A percentile compares a stretch with the other conserved stretches of the same genome.
Evolutionary conservation across 179 eudicot species (phyloP).

Genomic region (Heliamphora pulchella): DNA sequence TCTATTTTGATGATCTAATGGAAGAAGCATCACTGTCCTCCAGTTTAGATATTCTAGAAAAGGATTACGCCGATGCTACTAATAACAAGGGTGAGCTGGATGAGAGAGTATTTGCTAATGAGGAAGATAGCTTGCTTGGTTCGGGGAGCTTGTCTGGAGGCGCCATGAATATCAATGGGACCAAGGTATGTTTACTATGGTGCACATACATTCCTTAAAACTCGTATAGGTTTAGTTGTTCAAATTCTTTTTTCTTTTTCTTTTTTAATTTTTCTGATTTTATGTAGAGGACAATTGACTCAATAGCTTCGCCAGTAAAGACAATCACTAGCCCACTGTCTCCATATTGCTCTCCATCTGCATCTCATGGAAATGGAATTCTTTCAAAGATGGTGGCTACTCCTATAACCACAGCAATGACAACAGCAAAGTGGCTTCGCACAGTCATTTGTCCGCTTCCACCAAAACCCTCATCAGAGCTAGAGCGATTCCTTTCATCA

Average conservation of each 20-base stretch:
- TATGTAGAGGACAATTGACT: constrained; percentile 58
- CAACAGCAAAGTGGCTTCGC: constrained; percentile 98
- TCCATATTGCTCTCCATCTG: constrained; percentile 58
- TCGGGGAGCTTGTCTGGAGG: constrained; percentile 91
- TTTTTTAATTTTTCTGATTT: constrained; percentile 8
- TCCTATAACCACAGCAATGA: constrained; percentile 98
- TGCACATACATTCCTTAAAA: background rate
- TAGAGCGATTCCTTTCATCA: constrained; percentile 57
- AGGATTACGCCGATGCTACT: constrained; percentile 67
- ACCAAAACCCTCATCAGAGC: constrained; percentile 59
- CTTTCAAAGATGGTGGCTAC: constrained; percentile 50
- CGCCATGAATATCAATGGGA: constrained; percentile 46
- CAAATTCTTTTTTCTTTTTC: constrained; percentile 3
- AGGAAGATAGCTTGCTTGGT: constrained; percentile 75
- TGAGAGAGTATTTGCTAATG: constrained; percentile 75
- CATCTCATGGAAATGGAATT: constrained; percentile 33
- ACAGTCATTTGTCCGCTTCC: constrained; percentile 76
- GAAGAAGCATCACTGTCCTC: constrained; percentile 54
- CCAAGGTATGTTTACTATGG: constrained; percentile 52
- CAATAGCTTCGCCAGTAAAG: constrained; percentile 72
- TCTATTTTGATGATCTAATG: constrained; percentile 60
- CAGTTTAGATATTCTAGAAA: constrained; percentile 52
- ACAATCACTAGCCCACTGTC: constrained; percentile 70
- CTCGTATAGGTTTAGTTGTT: background rate
- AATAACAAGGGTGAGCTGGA: constrained; percentile 67